Evolutionary conservation across 257 asterid genomes (phyloP).

Genomic region (Solanum phureja): DNA sequence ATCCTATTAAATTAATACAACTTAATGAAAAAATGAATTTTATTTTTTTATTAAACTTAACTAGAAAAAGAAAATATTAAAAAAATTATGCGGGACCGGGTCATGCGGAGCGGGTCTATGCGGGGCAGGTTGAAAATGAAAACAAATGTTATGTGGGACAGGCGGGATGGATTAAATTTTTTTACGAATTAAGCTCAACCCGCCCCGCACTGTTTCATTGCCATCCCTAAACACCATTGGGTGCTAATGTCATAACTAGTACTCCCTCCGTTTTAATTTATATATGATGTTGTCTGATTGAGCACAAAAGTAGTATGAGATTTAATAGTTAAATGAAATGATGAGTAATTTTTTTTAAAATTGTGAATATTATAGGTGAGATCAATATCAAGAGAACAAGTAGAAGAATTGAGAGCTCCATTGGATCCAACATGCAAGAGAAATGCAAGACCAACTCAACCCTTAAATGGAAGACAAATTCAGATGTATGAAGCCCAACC

Average conservation of each 20-base stretch:
- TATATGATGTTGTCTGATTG: not conserved
- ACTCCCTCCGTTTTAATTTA: not conserved
- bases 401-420: slow-evolving; percentile 43
- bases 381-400: slow-evolving; percentile 43
- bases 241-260: not conserved
- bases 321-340: not conserved
- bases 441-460: slow-evolving; percentile 61
- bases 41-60: too few relatives aligned
- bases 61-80: too few relatives aligned
- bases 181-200: accelerated
- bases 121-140: too few relatives aligned
- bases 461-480: slow-evolving; percentile 38
- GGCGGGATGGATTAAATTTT: accelerated
- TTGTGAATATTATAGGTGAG: slow-evolving; percentile 22
- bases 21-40: too few relatives aligned
- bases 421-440: slow-evolving; percentile 44
- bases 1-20: too few relatives aligned
- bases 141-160: too few relatives aligned
- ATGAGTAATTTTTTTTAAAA: not conserved
- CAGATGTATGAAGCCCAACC: slow-evolving; percentile 21
- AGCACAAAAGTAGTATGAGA: not conserved
- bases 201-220: accelerated
- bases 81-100: too few relatives aligned
- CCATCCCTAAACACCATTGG: not conserved
- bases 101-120: too few relatives aligned